Evolutionary conservation across 352 stramenopile species (phyloP).

Genomic region (Phytophthora palmivora): DNA sequence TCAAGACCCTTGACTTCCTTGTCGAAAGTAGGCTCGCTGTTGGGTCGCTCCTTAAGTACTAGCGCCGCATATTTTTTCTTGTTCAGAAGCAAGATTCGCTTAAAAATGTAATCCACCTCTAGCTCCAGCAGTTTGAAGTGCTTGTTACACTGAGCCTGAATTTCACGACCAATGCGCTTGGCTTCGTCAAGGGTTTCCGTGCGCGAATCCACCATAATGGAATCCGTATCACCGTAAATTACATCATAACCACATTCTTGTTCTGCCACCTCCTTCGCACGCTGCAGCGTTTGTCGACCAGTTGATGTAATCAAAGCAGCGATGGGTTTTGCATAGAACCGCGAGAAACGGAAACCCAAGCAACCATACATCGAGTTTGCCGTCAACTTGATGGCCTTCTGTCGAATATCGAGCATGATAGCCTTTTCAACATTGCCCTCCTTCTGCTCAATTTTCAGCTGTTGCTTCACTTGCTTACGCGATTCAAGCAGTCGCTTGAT

Average conservation of each 20-base stretch:
- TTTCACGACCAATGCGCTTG: slow-evolving; percentile 93
- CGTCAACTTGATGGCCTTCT: slow-evolving; percentile 99
- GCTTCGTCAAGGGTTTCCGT: slow-evolving; percentile 94
- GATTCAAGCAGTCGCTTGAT: slow-evolving; percentile 98
- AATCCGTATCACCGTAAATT: slow-evolving; percentile 99
- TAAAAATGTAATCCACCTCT: slow-evolving; percentile 99
- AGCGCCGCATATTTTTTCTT: slow-evolving; percentile 99
- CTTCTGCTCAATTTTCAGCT: slow-evolving; percentile 96
- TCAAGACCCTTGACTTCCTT: slow-evolving; percentile 99
- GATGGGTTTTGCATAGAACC: slow-evolving; percentile 99
- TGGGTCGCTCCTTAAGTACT: slow-evolving; percentile 88
- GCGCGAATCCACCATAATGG: slow-evolving; percentile 98
- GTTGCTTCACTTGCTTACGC: slow-evolving; percentile 97
- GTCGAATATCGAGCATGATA: slow-evolving; percentile 97
- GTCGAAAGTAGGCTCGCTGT: slow-evolving; percentile 77
- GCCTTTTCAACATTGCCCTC: slow-evolving; percentile 83
- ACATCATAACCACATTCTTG: slow-evolving; percentile 98
- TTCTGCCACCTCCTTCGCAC: slow-evolving; percentile 97
- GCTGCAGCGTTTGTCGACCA: slow-evolving; percentile 98
- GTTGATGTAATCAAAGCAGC: slow-evolving; percentile 99
- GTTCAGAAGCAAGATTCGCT: slow-evolving; percentile 99
- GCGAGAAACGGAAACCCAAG: slow-evolving; percentile 98
- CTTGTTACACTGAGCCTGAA: slow-evolving; percentile 99
- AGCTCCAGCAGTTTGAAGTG: slow-evolving; percentile 99
- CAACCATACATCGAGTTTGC: slow-evolving; percentile 99